These are phyloP conservation scores for Pseudocercospora vitis DNA, from an alignment of 2,329 filamentous ascomycete genomes.

Conservation along the genomic window DNA sequence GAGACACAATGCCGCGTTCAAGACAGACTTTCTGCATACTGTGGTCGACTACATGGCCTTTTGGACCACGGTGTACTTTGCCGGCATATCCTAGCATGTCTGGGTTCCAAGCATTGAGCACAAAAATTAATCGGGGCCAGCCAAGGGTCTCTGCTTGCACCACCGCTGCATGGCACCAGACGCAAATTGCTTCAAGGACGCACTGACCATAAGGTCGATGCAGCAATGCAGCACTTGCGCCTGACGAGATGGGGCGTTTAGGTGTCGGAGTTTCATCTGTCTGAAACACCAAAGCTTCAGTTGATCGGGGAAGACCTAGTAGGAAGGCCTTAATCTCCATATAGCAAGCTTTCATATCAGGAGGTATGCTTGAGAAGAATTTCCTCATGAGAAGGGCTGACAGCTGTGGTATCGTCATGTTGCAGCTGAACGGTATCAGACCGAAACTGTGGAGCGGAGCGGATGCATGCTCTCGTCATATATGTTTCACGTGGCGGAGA, in stretches of 20 bases:
- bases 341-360: constrained; percentile 3
- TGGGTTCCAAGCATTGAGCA: constrained; percentile 3
- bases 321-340: neutral
- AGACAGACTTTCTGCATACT: constrained; percentile 1
- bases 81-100: constrained; percentile 6
- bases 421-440: neutral
- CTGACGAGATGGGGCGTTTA: neutral
- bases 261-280: constrained; percentile 6
- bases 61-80: neutral
- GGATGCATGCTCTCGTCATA: neutral
- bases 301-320: neutral
- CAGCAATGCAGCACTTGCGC: neutral
- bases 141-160: constrained; percentile 9
- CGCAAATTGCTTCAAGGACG: constrained; percentile 9
- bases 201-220: constrained; percentile 1
- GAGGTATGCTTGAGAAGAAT: neutral
- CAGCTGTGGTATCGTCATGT: neutral
- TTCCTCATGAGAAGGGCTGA: neutral
- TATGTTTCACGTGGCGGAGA: constrained; percentile 4
- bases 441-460: neutral
- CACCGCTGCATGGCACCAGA: constrained; percentile 5
- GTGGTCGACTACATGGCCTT: constrained; percentile 5
- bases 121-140: constrained; percentile 2
- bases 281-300: constrained; percentile 2
- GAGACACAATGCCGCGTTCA: constrained; percentile 1